A percentile compares a stretch with the other conserved stretches of the same genome.
These are phyloP conservation scores for Tilletia caries DNA, from an alignment of 1,284 basidiomycete genomes.

Conservation along the genomic window DNA sequence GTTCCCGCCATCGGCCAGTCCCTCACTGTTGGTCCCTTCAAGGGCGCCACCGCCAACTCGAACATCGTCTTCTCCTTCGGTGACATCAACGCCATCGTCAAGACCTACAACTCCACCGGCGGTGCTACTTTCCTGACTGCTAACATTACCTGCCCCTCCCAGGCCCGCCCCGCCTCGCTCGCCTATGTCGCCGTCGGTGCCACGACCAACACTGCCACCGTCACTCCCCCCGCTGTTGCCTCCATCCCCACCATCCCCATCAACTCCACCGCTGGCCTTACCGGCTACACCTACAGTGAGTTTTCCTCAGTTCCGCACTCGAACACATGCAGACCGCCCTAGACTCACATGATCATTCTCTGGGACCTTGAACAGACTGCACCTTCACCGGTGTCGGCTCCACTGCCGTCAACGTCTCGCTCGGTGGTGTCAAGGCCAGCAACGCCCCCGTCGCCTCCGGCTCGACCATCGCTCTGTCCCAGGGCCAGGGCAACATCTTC, in stretches of 20 bases:
- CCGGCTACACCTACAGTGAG: conserved; percentile 8
- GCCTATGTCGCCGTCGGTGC: not conserved
- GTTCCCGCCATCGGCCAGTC: not conserved
- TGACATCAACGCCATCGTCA: not conserved
- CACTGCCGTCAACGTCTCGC: not conserved
- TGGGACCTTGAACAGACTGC: not conserved
- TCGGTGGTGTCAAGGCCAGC: conserved; percentile 6
- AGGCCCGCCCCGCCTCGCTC: conserved; percentile 8
- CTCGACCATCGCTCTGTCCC: not conserved
- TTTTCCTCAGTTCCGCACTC: too few relatives aligned
- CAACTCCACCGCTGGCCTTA: conserved; percentile 1
- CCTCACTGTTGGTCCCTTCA: conserved; percentile 2
- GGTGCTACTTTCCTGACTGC: conserved; percentile 1
- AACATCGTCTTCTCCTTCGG: conserved; percentile 10
- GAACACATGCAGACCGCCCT: too few relatives aligned
- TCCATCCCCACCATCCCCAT: conserved; percentile 1
- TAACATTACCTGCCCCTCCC: conserved; percentile 11
- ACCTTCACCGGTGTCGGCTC: conserved; percentile 10
- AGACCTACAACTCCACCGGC: conserved; percentile 9
- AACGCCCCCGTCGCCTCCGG: conserved; percentile 12
- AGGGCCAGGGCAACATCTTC: conserved; percentile 13
- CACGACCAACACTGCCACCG: not conserved
- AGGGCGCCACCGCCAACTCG: not conserved
- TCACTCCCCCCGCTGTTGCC: not conserved
- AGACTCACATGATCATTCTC: too few relatives aligned